Evolutionary conservation across 2,329 filamentous ascomycete species (phyloP).

Genomic region (Nectriaceae sp.): DNA sequence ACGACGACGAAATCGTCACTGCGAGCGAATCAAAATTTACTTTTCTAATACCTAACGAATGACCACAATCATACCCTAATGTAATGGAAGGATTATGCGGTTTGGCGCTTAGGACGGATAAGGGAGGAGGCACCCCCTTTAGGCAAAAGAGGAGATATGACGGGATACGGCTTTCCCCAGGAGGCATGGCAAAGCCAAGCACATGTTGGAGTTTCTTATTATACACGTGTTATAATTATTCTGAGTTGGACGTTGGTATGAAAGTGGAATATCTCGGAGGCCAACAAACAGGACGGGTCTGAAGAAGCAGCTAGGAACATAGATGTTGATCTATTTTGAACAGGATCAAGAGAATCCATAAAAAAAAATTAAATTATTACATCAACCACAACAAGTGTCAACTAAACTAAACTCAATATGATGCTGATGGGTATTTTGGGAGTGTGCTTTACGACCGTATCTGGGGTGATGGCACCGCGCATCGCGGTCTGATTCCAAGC

Average conservation of each 20-base stretch:
- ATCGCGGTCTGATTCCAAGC: too few relatives aligned
- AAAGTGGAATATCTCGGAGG: neutral
- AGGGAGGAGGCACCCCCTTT: constrained; percentile 11
- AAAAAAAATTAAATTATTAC: neutral
- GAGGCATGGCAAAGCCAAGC: neutral
- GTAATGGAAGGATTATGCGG: constrained; percentile 27
- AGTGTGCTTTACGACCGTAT: too few relatives aligned
- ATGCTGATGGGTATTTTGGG: too few relatives aligned
- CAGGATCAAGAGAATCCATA: neutral
- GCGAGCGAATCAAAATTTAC: constrained; percentile 12
- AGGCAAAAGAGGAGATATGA: constrained; percentile 8
- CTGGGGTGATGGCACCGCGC: too few relatives aligned
- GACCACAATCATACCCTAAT: constrained; percentile 31
- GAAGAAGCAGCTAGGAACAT: neutral
- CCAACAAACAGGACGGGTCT: neutral
- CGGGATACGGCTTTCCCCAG: constrained; percentile 4
- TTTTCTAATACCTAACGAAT: constrained; percentile 23
- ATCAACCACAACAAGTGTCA: neutral
- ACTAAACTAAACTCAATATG: too few relatives aligned
- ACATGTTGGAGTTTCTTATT: neutral
- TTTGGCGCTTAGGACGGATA: constrained; percentile 25
- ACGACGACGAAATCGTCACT: constrained; percentile 10
- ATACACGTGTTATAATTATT: neutral
- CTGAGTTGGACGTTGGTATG: neutral
- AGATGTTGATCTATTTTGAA: neutral